These are phyloP conservation scores for Aechmea fasciata DNA, from an alignment of 176 grass and related monocot genomes.

Conservation along the genomic window DNA sequence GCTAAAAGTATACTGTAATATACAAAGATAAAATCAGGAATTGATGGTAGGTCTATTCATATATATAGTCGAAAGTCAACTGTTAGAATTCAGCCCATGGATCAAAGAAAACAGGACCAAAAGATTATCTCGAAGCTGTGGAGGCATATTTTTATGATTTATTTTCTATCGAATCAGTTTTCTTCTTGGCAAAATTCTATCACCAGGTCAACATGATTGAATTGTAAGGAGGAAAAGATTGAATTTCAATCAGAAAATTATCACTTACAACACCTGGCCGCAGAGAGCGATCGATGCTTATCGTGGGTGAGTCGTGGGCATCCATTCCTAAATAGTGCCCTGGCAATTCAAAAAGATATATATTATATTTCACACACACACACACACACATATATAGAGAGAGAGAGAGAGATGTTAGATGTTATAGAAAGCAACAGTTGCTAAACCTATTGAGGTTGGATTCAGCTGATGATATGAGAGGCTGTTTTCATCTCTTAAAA, in stretches of 20 bases:
- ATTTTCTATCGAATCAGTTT: no score
- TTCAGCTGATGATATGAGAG: slow-evolving; percentile 72
- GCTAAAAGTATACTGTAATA: no score
- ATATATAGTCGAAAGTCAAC: no score
- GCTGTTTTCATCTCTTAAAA: slow-evolving; percentile 55
- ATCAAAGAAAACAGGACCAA: no score
- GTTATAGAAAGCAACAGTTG: background rate
- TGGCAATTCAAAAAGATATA: slow-evolving; percentile 18
- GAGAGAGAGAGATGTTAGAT: slow-evolving; percentile 15
- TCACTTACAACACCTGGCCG: slow-evolving; percentile 76
- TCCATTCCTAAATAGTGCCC: slow-evolving; percentile 94
- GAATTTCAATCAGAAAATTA: background rate
- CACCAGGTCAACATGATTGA: background rate
- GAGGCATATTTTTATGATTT: no score
- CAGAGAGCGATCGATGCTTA: slow-evolving; percentile 44
- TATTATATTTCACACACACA: background rate
- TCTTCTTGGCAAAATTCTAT: no score
- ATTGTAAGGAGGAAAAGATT: background rate
- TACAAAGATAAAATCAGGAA: no score
- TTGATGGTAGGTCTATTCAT: no score
- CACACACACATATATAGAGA: no score
- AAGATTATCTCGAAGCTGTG: no score
- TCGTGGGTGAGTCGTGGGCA: slow-evolving; percentile 58
- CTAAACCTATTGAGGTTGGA: slow-evolving; percentile 82
- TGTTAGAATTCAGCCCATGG: no score